Percentiles rank a stretch among this genome's conserved stretches.
phyloP scores from a whole-genome alignment of 2,329 filamentous ascomycete species.

The Claviceps sp. region DNA sequence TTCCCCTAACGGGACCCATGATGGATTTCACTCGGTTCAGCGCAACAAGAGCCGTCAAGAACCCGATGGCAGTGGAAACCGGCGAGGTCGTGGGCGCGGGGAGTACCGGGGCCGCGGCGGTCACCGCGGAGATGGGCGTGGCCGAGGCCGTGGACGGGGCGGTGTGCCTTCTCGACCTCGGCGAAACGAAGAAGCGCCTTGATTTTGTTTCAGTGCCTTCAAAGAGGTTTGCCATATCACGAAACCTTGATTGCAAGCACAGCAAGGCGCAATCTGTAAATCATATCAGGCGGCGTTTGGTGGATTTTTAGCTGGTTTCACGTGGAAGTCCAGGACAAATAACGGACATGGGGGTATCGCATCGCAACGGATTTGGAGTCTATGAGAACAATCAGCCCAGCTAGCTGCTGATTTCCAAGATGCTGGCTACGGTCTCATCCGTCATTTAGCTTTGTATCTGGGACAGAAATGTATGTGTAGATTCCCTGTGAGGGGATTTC shows the following conservation, averaged over 20 bases:
- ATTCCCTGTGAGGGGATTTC: background rate
- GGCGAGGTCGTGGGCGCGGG: conserved; percentile 32
- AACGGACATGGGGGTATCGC: conserved; percentile 4
- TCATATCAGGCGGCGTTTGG: conserved; percentile 27
- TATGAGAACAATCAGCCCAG: background rate
- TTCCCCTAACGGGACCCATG: conserved; percentile 30
- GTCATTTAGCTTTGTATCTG: background rate
- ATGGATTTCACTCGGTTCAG: conserved; percentile 63
- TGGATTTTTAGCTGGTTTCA: conserved; percentile 13
- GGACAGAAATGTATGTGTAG: background rate
- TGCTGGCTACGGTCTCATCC: background rate
- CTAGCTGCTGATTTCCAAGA: background rate
- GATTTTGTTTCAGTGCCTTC: background rate
- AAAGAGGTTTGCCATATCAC: background rate
- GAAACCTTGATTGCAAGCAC: background rate
- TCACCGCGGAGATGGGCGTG: conserved; percentile 33
- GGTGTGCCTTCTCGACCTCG: conserved; percentile 22
- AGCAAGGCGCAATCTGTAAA: conserved; percentile 19
- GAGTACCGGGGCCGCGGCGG: conserved; percentile 39
- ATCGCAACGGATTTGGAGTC: conserved; percentile 15
- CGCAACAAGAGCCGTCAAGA: conserved; percentile 43
- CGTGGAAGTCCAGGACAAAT: conserved; percentile 10
- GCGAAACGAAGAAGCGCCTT: conserved; percentile 24
- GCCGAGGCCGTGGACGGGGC: conserved; percentile 26
- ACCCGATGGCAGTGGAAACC: conserved; percentile 31